Percentiles rank a stretch among this genome's conserved stretches.
phyloP scores from a whole-genome alignment of 371 early-diverging fungal species.

The Rhizopus arrhizus region DNA sequence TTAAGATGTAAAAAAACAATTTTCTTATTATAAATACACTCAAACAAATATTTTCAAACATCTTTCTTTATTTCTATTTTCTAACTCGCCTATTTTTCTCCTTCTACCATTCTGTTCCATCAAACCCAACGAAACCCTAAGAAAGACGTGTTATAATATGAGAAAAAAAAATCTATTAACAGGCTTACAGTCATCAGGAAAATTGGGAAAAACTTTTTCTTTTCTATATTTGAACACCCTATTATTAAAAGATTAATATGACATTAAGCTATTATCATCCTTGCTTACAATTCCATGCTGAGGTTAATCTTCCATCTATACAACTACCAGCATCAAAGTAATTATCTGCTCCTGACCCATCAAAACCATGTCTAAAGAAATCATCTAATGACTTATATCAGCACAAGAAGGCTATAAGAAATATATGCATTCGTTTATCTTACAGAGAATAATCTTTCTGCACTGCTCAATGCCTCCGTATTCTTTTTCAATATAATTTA shows the following conservation, averaged over 20 bases:
- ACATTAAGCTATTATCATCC: neutral
- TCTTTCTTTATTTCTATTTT: neutral
- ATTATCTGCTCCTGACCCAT: slow-evolving; percentile 95
- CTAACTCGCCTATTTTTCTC: neutral
- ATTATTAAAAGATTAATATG: neutral
- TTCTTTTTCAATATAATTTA: slow-evolving; percentile 64
- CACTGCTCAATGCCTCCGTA: slow-evolving; percentile 70
- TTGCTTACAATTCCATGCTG: slow-evolving; percentile 88
- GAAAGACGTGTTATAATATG: neutral
- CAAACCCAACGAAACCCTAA: slow-evolving; percentile 81
- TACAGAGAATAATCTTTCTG: slow-evolving; percentile 70
- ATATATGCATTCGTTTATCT: slow-evolving; percentile 1
- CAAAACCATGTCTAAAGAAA: slow-evolving; percentile 94
- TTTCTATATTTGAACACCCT: slow-evolving; percentile 91
- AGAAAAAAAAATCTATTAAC: slow-evolving; percentile 1
- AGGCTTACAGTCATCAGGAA: slow-evolving; percentile 76
- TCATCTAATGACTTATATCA: slow-evolving; percentile 53
- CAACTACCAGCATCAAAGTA: slow-evolving; percentile 96
- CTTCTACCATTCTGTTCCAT: slow-evolving; percentile 63
- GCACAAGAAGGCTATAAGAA: neutral
- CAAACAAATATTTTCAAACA: too few relatives aligned
- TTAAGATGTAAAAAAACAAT: too few relatives aligned
- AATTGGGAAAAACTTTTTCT: slow-evolving; percentile 90
- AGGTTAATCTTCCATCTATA: slow-evolving; percentile 94
- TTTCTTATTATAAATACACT: too few relatives aligned